Base-by-base conservation (phyloP, 495 filamentous ascomycete species). In the Aspergillus avenaceus region DNA sequence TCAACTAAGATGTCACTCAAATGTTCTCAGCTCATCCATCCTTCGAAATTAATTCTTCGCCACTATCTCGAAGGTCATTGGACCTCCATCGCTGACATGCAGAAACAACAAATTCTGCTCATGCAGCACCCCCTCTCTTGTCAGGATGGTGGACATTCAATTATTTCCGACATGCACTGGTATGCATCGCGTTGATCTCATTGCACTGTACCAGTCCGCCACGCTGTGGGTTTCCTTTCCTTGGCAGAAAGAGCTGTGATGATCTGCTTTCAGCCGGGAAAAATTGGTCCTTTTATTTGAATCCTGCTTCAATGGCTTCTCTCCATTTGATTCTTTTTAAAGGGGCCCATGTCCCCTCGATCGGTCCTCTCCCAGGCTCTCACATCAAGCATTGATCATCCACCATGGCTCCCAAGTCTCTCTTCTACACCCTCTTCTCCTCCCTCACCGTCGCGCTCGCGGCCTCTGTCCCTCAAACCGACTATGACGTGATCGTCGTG, bases 401-500 rank as follows among this genome's bases (percentile, higher is more conserved):
- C 51, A 49, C 9, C 42, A 56, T 56, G 53, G 40, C 54, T 32
- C 40, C 37, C 51, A 45, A 50, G 14, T 47, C 47, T 18, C 13
- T 53, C 23, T 27, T 59, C 31, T 55, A 43, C 41, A 45, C 52
- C 6, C 45, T 55, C 18, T 50, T 59, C 45, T 26, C 52, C 22
- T 41, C 41, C 37, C 38, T 54, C 25, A 55, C 41, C 13, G 24
- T 58, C 12, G 45, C 45, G 0, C 25, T 62, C 14, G 52, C 62
- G 2, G 54, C 56, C 4, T 37, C 50, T 13, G 42, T 57, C 41
- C 58, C 60, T 2, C 23, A 56, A 42, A 56, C 55, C 22, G 50
- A 58, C 45, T 70, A 60, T 48, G 69, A 72, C 47, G 60, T 66
- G 18, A 62, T 72, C 24, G 61, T 73, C 25, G 51, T 72, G 18